Base-by-base conservation (phyloP, 192 early-diverging fungal species). In the Umbelopsis isabellina region DNA sequence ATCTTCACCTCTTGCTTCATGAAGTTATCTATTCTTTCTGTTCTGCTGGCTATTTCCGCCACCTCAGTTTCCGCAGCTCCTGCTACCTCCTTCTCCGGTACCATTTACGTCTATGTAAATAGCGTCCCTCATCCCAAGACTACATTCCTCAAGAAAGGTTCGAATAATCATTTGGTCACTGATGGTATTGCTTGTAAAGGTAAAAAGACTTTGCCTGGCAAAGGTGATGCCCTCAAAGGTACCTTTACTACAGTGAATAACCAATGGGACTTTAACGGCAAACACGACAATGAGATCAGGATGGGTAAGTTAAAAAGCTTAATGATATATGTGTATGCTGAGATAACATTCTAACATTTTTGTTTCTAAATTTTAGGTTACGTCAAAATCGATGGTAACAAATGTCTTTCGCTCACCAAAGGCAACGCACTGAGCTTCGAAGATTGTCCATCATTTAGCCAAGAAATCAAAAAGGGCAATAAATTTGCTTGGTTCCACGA, bases 401-500 rank as follows among this genome's bases (percentile, higher is more conserved):
- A 75, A 22, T 75, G 74, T 35, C 68, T 75, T 13, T 22, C 23
- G 35, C 64, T 75, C 21, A 75, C 74, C 47, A 46, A 66, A 25
- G 68, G 68, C 21, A 75, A 66, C 12, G 41, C 53, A 41, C 45
- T 75, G 46, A 51, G 10, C 20, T 27, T 48, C 44, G 47, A 22
- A 44, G 18, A 52, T 52, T 75, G 74, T 30, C 74, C 74, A 46
- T 75, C 74, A 4, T 75, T 69, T 33, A 50, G 33, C 21, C 15
- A 75, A 64, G 18, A 65, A 66, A 75, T 75, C 68, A 70, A 75
- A 58, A 48, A 23, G 6, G 74, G 74, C 20, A 70, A 69, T 64
- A 70, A 50, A 23, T 75, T 75, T 75, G 74, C 74, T 27, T 75
- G 74, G 74, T 75, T 75, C 68, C 37, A 70, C 20, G 74, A 75